Evolutionary conservation across 2,329 filamentous ascomycete species (phyloP).

Genomic region (Diaporthe longicolla): DNA sequence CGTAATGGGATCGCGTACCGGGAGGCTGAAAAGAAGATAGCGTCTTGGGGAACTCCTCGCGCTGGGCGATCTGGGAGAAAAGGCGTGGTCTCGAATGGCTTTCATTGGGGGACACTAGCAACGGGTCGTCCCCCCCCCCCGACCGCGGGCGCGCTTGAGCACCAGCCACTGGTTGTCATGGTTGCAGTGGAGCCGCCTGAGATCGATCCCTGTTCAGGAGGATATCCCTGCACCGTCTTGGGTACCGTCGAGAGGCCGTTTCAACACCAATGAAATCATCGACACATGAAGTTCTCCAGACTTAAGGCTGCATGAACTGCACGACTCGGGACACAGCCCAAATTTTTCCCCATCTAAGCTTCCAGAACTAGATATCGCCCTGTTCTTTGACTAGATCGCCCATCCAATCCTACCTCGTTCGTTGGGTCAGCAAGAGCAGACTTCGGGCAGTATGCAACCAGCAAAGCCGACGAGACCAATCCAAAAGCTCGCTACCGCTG

Average conservation of each 20-base stretch:
- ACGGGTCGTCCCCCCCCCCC: neutral
- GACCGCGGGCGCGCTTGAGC: neutral
- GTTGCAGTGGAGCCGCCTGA: constrained; percentile 24
- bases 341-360: neutral
- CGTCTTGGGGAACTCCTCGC: constrained; percentile 31
- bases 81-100: constrained; percentile 12
- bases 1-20: constrained; percentile 32
- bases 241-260: constrained; percentile 17
- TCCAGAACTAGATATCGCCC: neutral
- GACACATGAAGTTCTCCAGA: constrained; percentile 20
- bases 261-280: constrained; percentile 36
- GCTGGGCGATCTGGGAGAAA: constrained; percentile 30
- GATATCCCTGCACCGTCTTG: constrained; percentile 13
- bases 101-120: constrained; percentile 20
- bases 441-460: constrained; percentile 37
- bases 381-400: neutral
- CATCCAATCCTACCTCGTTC: neutral
- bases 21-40: constrained; percentile 37
- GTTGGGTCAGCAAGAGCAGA: neutral
- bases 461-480: constrained; percentile 61
- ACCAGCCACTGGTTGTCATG: constrained; percentile 34
- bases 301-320: constrained; percentile 20
- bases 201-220: constrained; percentile 12
- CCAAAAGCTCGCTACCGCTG: constrained; percentile 68
- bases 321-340: constrained; percentile 22